Base-by-base conservation (phyloP, 73 alveolate species). In the Paramecium sexaurelia region DNA sequence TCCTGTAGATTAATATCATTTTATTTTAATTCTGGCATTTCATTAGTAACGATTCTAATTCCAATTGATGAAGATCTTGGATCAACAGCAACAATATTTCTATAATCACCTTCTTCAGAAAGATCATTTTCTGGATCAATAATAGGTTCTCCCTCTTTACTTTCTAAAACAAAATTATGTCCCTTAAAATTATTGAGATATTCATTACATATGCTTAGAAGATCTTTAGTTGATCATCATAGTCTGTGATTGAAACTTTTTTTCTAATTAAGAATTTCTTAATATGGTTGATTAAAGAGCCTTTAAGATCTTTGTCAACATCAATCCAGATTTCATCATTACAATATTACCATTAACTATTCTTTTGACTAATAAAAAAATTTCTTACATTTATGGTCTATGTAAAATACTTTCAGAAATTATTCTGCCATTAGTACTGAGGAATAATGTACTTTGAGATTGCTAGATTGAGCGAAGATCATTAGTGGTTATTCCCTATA, bases 311-410 rank as follows among this genome's bases (percentile, higher is more conserved):
- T 24, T 36, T 85, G 22, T 71, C 93, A 13, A 84, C 66, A 85
- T 94, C 97, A 1, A 92, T 51, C 97, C 95, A 94, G 29, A 85
- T 75, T 27, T 94, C 93, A 71, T 71, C 66, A 0, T 71, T 71
- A 33, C 56, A 35, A 35, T 71, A 71, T 71, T 35, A 29, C 66
- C 39, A 11, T 8, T n/a, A 27, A 9, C 24, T 43, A 0, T 57
- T 1, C 45, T 22, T 20, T 22, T 57, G 82, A 57, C 43, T 57
- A 57, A 22, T 57, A 57, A 1, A 22, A 57, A 2, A 3, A 57
- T 22, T 10, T 27, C 39, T 1, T 57, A 22, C 82, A 57, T 57
- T 22, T 22, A 57, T 19, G 82, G 82, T 57, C 8, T 22, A 29
- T 22, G 41, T 22, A 57, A 29, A 22, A 57, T 57, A 22, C 43